Percentiles rank a stretch among this genome's conserved stretches.
Evolutionary conservation across 2,329 filamentous ascomycete genomes (phyloP).

Genomic region (Allantophomopsis lycopodina): DNA sequence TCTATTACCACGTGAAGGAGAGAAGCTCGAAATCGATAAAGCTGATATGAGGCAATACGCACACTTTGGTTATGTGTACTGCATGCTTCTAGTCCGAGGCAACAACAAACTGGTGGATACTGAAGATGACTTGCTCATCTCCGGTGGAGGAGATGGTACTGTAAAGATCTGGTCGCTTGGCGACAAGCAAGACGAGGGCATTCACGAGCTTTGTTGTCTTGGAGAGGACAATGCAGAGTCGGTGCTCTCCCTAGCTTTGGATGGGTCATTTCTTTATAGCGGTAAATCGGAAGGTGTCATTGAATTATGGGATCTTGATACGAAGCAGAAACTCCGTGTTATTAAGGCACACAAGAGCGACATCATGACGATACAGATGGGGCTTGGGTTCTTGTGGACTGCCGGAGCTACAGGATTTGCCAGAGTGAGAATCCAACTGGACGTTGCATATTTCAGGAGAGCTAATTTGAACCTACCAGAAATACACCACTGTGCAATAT

Average conservation of each 20-base stretch:
- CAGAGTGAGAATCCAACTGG: conserved; percentile 42
- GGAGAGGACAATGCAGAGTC: conserved; percentile 49
- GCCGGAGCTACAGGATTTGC: conserved; percentile 81
- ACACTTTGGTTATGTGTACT: conserved; percentile 91
- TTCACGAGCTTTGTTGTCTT: conserved; percentile 55
- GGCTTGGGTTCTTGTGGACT: conserved; percentile 74
- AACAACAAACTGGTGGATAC: conserved; percentile 51
- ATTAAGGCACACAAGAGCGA: conserved; percentile 72
- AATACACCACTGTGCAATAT: conserved; percentile 54
- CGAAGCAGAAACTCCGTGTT: conserved; percentile 75
- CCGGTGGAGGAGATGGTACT: conserved; percentile 83
- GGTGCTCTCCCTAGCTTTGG: conserved; percentile 66
- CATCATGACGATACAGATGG: conserved; percentile 75
- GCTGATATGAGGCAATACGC: conserved; percentile 78
- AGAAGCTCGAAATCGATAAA: conserved; percentile 67
- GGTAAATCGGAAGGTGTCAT: conserved; percentile 79
- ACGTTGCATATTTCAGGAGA: neutral
- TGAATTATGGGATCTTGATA: conserved; percentile 95
- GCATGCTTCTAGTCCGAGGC: conserved; percentile 76
- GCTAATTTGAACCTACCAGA: conserved; percentile 23
- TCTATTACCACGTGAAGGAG: conserved; percentile 38
- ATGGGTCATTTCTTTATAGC: conserved; percentile 85
- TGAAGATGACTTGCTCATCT: conserved; percentile 72
- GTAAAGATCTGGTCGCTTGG: conserved; percentile 83
- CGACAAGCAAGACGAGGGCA: conserved; percentile 38